Evolutionary conservation across 2,329 filamentous ascomycete species (phyloP).

Genomic region (Cordyceps farinosa): DNA sequence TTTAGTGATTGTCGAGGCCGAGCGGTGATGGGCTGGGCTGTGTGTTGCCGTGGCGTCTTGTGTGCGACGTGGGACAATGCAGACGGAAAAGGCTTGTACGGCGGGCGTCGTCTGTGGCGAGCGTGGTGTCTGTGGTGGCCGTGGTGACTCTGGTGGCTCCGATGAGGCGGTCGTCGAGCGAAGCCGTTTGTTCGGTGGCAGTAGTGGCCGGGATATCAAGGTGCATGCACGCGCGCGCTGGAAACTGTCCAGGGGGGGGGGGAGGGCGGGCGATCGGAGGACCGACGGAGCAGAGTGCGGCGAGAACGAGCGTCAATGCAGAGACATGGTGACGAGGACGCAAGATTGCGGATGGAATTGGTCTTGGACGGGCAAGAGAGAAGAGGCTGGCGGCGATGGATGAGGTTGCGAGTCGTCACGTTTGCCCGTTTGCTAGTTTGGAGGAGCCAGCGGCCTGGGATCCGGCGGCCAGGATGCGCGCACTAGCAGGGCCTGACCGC

Average conservation of each 20-base stretch:
- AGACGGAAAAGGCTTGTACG: neutral
- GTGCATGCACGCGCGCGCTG: neutral
- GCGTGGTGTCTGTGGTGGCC: neutral
- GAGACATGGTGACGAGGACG: neutral
- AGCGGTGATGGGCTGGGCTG: neutral
- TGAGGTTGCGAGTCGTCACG: slow-evolving; percentile 6
- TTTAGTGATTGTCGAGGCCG: neutral
- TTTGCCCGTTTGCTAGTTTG: too few species aligned
- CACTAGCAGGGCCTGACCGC: neutral
- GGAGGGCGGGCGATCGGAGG: neutral
- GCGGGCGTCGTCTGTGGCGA: neutral
- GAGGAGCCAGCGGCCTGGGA: neutral
- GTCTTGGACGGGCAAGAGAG: neutral
- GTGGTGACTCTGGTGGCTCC: neutral
- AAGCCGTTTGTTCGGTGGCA: neutral
- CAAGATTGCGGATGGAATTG: neutral
- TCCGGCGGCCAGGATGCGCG: neutral
- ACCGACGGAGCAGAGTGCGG: neutral
- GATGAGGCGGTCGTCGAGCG: neutral
- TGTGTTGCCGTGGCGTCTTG: slow-evolving; percentile 6
- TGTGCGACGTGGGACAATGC: slow-evolving; percentile 9
- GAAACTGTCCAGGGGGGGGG: neutral
- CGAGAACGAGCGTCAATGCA: slow-evolving; percentile 2
- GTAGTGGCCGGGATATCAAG: slow-evolving; percentile 11
- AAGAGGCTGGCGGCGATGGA: neutral